phyloP scores from a whole-genome alignment of 2,329 filamentous ascomycete species.

The Xenosphaeropsis pyriputrescens region DNA sequence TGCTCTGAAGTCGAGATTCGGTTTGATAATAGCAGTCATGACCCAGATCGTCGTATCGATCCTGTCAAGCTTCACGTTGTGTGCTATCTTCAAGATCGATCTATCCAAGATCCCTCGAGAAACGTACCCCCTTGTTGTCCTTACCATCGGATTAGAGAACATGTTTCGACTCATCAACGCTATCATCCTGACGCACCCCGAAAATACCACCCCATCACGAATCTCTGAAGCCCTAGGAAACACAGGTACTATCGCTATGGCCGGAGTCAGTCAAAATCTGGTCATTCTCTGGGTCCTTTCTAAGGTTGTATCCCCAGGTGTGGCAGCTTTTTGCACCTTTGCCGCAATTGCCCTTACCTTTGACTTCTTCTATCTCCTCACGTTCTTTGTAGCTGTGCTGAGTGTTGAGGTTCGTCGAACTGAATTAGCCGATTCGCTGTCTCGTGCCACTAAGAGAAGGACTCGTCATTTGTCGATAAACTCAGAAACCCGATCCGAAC shows the following conservation, averaged over 20 bases:
- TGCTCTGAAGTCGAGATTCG: conserved; percentile 62
- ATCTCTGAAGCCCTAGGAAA: conserved; percentile 63
- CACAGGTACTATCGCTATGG: conserved; percentile 54
- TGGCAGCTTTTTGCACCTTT: conserved; percentile 64
- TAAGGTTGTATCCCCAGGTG: conserved; percentile 50
- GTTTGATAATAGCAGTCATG: conserved; percentile 55
- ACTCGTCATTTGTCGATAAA: too few species aligned
- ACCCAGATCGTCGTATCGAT: conserved; percentile 59
- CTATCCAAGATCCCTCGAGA: conserved; percentile 60
- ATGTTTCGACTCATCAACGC: conserved; percentile 67
- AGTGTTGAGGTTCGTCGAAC: conserved; percentile 66
- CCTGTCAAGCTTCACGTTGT: conserved; percentile 67
- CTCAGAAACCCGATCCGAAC: conserved; percentile 17
- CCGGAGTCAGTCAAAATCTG: conserved; percentile 55
- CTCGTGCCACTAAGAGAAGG: conserved; percentile 21
- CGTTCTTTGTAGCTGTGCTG: conserved; percentile 66
- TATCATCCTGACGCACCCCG: conserved; percentile 55
- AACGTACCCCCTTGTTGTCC: conserved; percentile 62
- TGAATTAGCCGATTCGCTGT: conserved; percentile 60
- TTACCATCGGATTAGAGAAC: conserved; percentile 66
- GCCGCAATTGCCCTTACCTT: conserved; percentile 61
- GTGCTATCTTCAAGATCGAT: conserved; percentile 61
- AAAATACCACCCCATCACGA: conserved; percentile 51
- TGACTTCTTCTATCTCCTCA: conserved; percentile 65
- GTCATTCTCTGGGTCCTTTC: conserved; percentile 52